These are phyloP conservation scores for Diaporthe eres DNA, from an alignment of 2,329 filamentous ascomycete genomes.

Conservation along the genomic window DNA sequence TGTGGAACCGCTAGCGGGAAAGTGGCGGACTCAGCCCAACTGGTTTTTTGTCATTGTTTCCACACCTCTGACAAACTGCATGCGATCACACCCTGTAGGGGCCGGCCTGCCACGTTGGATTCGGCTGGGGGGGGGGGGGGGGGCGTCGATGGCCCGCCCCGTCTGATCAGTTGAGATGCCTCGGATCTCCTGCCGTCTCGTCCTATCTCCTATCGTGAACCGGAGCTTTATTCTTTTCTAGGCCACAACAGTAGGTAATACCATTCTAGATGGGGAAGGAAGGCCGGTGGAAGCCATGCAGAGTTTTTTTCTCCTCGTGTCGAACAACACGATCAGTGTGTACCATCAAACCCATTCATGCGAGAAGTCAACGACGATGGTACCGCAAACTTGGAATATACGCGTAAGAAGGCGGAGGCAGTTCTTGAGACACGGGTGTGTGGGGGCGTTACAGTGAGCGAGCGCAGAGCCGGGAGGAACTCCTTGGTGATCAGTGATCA, in stretches of 20 bases:
- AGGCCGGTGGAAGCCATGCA: not conserved
- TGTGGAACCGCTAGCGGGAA: slow-evolving; percentile 14
- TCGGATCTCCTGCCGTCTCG: not conserved
- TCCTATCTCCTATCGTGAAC: not conserved
- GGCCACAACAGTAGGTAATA: not conserved
- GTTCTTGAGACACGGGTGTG: not conserved
- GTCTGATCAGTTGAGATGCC: not conserved
- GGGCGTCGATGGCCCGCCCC: not conserved
- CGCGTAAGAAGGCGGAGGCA: not conserved
- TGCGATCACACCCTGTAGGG: not conserved
- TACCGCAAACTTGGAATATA: not conserved
- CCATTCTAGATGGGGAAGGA: not conserved
- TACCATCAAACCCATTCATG: not conserved
- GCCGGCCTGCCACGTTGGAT: not conserved
- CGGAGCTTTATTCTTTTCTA: not conserved
- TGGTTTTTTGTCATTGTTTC: slow-evolving; percentile 24
- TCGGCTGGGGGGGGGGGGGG: not conserved
- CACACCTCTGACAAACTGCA: slow-evolving; percentile 8
- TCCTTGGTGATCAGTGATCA: slow-evolving; percentile 1
- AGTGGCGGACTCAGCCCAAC: slow-evolving; percentile 7
- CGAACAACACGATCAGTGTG: not conserved
- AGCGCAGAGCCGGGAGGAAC: not conserved
- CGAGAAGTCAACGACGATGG: not conserved
- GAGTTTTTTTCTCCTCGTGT: not conserved
- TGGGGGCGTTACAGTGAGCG: not conserved